These are phyloP conservation scores for Danielia oregonensis DNA, from an alignment of 805 yeast species.

Conservation along the genomic window DNA sequence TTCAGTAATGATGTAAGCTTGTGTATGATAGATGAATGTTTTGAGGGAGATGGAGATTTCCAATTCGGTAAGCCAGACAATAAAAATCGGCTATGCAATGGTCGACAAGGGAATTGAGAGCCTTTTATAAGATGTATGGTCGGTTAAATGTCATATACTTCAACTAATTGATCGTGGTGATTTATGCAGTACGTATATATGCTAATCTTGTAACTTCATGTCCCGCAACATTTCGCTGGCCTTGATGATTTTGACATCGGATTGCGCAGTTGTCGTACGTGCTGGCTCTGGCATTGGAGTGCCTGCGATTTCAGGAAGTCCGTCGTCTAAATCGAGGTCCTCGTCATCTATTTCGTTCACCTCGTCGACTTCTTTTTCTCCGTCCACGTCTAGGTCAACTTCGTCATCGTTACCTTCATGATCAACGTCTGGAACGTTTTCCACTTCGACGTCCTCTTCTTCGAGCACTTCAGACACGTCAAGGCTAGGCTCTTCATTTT, in stretches of 20 bases:
- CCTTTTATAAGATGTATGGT: too few relatives aligned
- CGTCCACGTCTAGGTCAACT: slow-evolving; percentile 1
- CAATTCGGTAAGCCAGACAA: too few relatives aligned
- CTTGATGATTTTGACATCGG: slow-evolving; percentile 7
- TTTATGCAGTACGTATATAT: not conserved
- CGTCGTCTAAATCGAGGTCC: slow-evolving; percentile 9
- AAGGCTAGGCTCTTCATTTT: not conserved
- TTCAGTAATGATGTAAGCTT: too few relatives aligned
- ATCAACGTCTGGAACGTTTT: slow-evolving; percentile 5
- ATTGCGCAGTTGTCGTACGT: not conserved
- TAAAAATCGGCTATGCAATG: too few relatives aligned
- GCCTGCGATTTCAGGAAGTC: slow-evolving; percentile 4
- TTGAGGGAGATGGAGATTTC: too few relatives aligned
- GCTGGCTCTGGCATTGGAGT: too few relatives aligned
- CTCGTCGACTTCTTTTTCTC: slow-evolving; percentile 1
- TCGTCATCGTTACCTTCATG: slow-evolving; percentile 6
- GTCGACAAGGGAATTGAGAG: too few relatives aligned
- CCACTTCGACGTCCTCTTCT: slow-evolving; percentile 8
- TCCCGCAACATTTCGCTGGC: slow-evolving; percentile 13
- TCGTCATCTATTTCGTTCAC: slow-evolving; percentile 1
- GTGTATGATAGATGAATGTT: too few relatives aligned
- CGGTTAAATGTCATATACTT: too few relatives aligned
- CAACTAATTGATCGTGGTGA: too few relatives aligned
- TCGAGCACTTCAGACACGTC: slow-evolving; percentile 7
- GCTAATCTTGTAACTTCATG: slow-evolving; percentile 1